Conservation (phyloP, 129 eudicot genomes). For the Saposhnikovia divaricata region DNA sequence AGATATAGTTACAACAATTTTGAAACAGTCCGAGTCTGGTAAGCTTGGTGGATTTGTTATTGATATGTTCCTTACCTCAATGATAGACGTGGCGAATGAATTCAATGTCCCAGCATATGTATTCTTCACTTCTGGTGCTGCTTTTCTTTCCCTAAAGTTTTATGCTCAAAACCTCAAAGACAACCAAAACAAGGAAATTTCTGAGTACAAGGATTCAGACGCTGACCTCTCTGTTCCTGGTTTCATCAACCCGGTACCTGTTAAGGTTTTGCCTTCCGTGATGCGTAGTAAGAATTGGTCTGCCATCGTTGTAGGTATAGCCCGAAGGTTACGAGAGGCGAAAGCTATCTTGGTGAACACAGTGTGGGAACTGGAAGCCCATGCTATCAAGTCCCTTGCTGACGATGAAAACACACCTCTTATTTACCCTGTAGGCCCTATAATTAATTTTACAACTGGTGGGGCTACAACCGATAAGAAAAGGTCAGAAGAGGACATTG, state of each 20-base stretch:
- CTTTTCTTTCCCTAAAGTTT: slow-evolving; percentile 13
- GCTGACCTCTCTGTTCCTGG: slow-evolving; percentile 17
- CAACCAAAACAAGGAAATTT: slow-evolving; percentile 14
- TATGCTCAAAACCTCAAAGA: slow-evolving; percentile 5
- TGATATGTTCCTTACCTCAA: slow-evolving; percentile 35
- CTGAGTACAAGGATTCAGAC: slow-evolving; percentile 15
- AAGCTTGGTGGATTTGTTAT: slow-evolving; percentile 21
- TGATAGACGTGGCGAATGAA: slow-evolving; percentile 33
- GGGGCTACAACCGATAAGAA: neutral
- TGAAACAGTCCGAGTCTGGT: neutral
- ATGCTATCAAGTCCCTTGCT: neutral
- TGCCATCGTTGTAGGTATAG: neutral
- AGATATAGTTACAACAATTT: neutral
- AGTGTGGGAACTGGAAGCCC: neutral
- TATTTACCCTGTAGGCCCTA: neutral
- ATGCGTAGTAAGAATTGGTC: neutral
- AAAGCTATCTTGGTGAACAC: neutral
- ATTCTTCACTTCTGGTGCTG: slow-evolving; percentile 34
- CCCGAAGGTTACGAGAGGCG: neutral
- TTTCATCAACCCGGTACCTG: slow-evolving; percentile 6
- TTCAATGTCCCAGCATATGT: slow-evolving; percentile 23
- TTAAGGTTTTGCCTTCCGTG: neutral
- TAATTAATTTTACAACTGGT: neutral
- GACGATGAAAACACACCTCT: neutral
- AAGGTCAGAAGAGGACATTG: neutral